These are phyloP conservation scores for Phaseolus coccineus DNA, from an alignment of 331 rosid genomes.

Conservation along the genomic window DNA sequence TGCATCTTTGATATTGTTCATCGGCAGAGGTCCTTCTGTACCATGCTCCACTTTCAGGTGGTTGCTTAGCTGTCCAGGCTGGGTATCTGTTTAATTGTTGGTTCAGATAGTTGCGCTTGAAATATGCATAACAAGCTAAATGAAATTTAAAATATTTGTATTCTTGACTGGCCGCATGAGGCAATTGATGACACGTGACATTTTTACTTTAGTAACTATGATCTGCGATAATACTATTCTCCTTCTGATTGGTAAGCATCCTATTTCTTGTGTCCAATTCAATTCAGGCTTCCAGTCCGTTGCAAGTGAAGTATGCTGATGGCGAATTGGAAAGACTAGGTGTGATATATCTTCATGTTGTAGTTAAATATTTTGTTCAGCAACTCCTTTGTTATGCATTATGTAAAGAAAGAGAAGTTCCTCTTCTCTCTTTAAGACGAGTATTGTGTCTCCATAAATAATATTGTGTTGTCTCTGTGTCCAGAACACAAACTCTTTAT, in stretches of 20 bases:
- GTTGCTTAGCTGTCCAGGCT: constrained; percentile 13
- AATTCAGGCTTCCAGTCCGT: constrained; percentile 91
- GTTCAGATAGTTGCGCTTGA: constrained; percentile 4
- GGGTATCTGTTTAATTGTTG: constrained; percentile 43
- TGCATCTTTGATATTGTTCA: constrained; percentile 48
- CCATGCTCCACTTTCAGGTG: constrained; percentile 52
- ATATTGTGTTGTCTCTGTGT: constrained; percentile 39
- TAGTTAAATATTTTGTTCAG: constrained; percentile 36
- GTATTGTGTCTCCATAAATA: constrained; percentile 31
- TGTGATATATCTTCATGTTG: constrained; percentile 48
- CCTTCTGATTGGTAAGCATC: constrained; percentile 42
- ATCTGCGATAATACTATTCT: constrained; percentile 39
- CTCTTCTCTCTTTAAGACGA: constrained; percentile 5
- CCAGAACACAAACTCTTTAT: constrained; percentile 90
- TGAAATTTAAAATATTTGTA: constrained; percentile 15
- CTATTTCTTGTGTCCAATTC: constrained; percentile 49
- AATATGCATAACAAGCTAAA: constrained; percentile 4
- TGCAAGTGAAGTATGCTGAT: constrained; percentile 98
- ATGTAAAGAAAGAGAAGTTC: constrained; percentile 14
- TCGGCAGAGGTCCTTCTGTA: constrained; percentile 42
- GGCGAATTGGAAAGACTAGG: constrained; percentile 97
- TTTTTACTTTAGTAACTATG: constrained; percentile 31
- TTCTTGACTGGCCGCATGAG: constrained; percentile 8
- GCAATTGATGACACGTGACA: neutral
- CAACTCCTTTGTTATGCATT: constrained; percentile 34